Base-by-base conservation (phyloP, 768 basidiomycete genomes). In the Tephrocybe sp. region DNA sequence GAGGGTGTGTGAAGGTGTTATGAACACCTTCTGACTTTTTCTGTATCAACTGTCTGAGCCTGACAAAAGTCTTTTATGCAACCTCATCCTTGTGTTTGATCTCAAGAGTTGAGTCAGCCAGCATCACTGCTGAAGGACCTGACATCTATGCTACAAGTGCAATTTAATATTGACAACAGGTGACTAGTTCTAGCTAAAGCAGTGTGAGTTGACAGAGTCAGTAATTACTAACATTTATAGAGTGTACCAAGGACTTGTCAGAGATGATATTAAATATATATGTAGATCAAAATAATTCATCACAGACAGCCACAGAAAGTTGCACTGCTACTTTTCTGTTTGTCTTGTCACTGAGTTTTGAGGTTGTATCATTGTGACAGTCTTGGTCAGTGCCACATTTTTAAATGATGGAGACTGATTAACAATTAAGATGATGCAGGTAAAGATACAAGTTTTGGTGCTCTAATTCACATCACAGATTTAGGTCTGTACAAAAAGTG, bases 401-500 rank as follows among this genome's bases (percentile, higher is more conserved):
- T n/a, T 4, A 9, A 17, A 36, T 5, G 14, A 36, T 5, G 34
- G 11, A 15, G n/a, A 36, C 9, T 36, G 9, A 36, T 36, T 9
- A 15, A 17, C 9, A 15, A 17, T 15, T 4, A 17, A 9, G 34
- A 17, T 36, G n/a, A 12, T 36, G n/a, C 34, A 36, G 9, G 34
- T 36, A 36, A 36, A 36, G n/a, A 17, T 36, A 36, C 34, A 36
- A 30, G 8, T 9, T 36, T 23, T 46, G n/a, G n/a, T 36, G 7
- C 1, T 25, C 8, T 39, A 47, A 28, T 53, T 39, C 39, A 38
- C 48, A 55, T 73, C 65, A 28, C 65, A 61, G 36, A 92, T 66
- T 15, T 76, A 69, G 40, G 86, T 79, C 49, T 80, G 71, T 18
- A 96, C 85, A 61, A 98, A 97, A 15, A 98, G 74, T n/a, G 94